Evolutionary conservation across 768 basidiomycete genomes (phyloP).

Genomic region (Termitomyces bulborhizus): DNA sequence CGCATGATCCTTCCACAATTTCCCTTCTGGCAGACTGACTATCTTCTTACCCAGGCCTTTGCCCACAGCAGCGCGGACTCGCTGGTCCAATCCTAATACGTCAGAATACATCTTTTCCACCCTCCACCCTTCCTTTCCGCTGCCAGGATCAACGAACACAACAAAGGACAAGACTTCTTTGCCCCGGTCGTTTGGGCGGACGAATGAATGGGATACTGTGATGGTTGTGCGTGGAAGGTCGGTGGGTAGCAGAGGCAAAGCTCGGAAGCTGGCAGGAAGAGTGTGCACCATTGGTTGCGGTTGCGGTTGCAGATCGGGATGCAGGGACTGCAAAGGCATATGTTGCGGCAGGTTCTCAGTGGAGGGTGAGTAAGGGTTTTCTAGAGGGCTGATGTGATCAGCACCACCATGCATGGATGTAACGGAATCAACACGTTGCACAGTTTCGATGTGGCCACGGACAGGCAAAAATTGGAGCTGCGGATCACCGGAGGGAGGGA

Average conservation of each 20-base stretch:
- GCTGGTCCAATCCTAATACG: slow-evolving; percentile 80
- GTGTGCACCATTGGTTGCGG: slow-evolving; percentile 17
- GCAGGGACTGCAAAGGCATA: slow-evolving; percentile 18
- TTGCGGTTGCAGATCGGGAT: slow-evolving; percentile 12
- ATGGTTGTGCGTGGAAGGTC: slow-evolving; percentile 74
- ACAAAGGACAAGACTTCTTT: slow-evolving; percentile 92
- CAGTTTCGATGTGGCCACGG: slow-evolving; percentile 12
- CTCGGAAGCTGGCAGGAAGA: slow-evolving; percentile 52
- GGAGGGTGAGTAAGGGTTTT: slow-evolving; percentile 17
- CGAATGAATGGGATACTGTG: slow-evolving; percentile 72
- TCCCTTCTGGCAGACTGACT: slow-evolving; percentile 79
- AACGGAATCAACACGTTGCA: slow-evolving; percentile 4
- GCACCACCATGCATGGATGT: slow-evolving; percentile 2
- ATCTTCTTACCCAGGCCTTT: slow-evolving; percentile 76
- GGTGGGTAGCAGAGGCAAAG: slow-evolving; percentile 58
- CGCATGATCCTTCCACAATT: slow-evolving; percentile 94
- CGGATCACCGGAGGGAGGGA: slow-evolving; percentile 29
- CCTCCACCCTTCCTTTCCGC: slow-evolving; percentile 68
- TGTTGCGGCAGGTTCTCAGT: slow-evolving; percentile 12
- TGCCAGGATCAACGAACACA: slow-evolving; percentile 65
- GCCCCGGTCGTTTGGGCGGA: slow-evolving; percentile 83
- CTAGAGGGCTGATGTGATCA: slow-evolving; percentile 11
- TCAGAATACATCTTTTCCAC: slow-evolving; percentile 95
- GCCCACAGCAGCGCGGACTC: slow-evolving; percentile 61
- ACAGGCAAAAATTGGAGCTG: slow-evolving; percentile 15